Percentiles rank a stretch among this genome's conserved stretches.
Evolutionary conservation across 352 stramenopile genomes (phyloP).

Genomic region (Pythium myriotylum): DNA sequence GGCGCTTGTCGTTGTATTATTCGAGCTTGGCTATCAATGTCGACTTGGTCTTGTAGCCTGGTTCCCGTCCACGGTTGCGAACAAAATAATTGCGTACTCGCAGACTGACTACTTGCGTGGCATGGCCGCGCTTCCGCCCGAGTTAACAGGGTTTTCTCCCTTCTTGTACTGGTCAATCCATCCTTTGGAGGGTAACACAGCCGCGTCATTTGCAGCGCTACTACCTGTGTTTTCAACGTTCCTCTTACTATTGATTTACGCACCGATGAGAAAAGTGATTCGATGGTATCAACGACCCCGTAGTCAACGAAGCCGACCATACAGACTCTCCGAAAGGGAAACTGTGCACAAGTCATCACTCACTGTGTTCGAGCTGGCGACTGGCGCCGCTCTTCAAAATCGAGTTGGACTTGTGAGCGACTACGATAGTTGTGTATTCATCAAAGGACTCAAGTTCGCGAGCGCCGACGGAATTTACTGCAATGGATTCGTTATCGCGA

Average conservation of each 20-base stretch:
- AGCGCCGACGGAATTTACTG: constrained; percentile 55
- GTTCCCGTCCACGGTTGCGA: not conserved
- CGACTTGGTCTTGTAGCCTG: not conserved
- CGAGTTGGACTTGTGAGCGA: constrained; percentile 29
- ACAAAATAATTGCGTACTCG: constrained; percentile 31
- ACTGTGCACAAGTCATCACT: not conserved
- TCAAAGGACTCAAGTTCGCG: constrained; percentile 31
- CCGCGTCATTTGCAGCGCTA: constrained; percentile 22
- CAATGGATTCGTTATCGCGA: constrained; percentile 58
- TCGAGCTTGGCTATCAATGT: constrained; percentile 7
- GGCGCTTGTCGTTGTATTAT: constrained; percentile 1
- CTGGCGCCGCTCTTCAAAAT: constrained; percentile 8
- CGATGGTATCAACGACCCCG: not conserved
- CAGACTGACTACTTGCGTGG: not conserved
- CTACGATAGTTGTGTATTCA: constrained; percentile 45
- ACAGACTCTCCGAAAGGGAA: not conserved
- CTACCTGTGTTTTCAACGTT: constrained; percentile 1
- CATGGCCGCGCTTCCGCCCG: not conserved
- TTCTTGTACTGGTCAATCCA: constrained; percentile 28
- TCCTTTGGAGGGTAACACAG: not conserved
- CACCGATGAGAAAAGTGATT: constrained; percentile 17
- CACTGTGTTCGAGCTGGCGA: constrained; percentile 10
- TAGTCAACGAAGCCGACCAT: too few relatives aligned
- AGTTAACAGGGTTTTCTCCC: constrained; percentile 5
- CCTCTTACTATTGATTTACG: not conserved